These are phyloP conservation scores for Penicillium fuscoglaucum DNA, from an alignment of 2,329 filamentous ascomycete genomes.

Conservation along the genomic window DNA sequence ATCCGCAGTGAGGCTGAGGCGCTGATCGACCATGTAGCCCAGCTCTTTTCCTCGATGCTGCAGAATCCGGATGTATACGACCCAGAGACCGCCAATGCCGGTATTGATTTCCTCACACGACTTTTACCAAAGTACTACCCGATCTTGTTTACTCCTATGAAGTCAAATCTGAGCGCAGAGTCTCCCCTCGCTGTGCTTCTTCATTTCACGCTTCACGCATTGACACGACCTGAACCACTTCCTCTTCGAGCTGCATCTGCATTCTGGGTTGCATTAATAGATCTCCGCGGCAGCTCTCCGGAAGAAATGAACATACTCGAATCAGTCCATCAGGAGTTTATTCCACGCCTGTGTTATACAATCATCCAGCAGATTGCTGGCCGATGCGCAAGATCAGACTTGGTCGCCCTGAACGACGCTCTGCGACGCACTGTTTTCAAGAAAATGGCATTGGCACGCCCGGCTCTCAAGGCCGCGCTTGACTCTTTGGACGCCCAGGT, in stretches of 20 bases:
- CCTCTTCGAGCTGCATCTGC: conserved; percentile 49
- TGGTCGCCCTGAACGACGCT: conserved; percentile 44
- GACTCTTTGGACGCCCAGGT: conserved; percentile 29
- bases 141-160: conserved; percentile 39
- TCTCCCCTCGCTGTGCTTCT: conserved; percentile 37
- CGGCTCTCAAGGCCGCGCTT: conserved; percentile 40
- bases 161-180: conserved; percentile 16
- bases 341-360: conserved; percentile 41
- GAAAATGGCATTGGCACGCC: conserved; percentile 42
- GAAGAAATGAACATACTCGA: conserved; percentile 28
- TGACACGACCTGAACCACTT: conserved; percentile 46
- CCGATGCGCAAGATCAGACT: conserved; percentile 47
- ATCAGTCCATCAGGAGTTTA: conserved; percentile 36
- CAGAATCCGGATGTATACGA: conserved; percentile 39
- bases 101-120: conserved; percentile 47
- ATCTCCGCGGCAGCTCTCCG: conserved; percentile 29
- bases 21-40: conserved; percentile 42
- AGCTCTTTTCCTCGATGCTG: conserved; percentile 41
- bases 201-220: conserved; percentile 43
- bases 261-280: conserved; percentile 46
- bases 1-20: conserved; percentile 37
- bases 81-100: conserved; percentile 46
- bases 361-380: conserved; percentile 45
- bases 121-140: conserved; percentile 45
- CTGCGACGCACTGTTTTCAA: conserved; percentile 46